Percentiles rank a stretch among this genome's conserved stretches.
phyloP scores from a whole-genome alignment of 2,329 filamentous ascomycete genomes.

The Pseudogymnoascus destructans region DNA sequence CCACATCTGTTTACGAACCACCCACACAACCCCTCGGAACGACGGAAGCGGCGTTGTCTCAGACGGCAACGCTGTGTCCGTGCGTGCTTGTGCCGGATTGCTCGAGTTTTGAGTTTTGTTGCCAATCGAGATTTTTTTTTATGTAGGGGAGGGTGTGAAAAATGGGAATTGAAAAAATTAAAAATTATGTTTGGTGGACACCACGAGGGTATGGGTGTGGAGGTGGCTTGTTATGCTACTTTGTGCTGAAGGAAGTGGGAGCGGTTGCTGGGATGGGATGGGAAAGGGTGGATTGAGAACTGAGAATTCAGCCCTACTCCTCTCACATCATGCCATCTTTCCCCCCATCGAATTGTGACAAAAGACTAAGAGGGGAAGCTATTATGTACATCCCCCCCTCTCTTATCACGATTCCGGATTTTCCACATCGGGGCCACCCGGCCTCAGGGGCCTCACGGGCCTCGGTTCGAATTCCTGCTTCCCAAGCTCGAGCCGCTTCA shows the following conservation, averaged over 20 bases:
- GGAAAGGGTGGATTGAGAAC: neutral
- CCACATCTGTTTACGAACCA: neutral
- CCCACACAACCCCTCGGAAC: neutral
- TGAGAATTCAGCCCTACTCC: constrained; percentile 3
- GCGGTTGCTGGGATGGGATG: neutral
- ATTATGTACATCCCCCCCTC: neutral
- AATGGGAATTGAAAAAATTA: neutral
- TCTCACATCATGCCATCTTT: neutral
- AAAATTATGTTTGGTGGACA: neutral
- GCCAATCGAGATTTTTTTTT: neutral
- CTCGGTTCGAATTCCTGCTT: neutral
- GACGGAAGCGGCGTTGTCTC: neutral
- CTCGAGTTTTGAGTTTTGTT: neutral
- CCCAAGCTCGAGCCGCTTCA: neutral
- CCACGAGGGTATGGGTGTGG: neutral
- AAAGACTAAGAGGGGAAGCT: neutral
- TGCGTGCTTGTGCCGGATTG: neutral
- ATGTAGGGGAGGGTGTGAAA: neutral
- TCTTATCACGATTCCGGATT: constrained; percentile 1
- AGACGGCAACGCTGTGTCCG: neutral
- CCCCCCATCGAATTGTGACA: neutral
- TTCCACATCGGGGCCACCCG: neutral
- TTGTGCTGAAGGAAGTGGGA: neutral
- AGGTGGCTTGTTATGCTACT: neutral
- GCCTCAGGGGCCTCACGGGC: neutral